Conservation (phyloP, 148 eudicot species). For the Nepenthes gracilis region DNA sequence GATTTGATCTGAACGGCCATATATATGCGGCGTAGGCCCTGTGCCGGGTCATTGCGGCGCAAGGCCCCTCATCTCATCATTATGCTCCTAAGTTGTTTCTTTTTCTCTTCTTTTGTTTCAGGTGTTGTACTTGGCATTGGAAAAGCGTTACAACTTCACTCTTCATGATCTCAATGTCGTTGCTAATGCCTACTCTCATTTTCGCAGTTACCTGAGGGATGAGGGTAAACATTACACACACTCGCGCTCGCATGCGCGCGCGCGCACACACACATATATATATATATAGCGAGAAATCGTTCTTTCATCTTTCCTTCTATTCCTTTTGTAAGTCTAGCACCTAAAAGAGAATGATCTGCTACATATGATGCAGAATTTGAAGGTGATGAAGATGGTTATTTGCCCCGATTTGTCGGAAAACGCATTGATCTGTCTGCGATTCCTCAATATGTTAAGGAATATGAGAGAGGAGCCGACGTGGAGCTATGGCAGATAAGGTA, state of each 20-base stretch:
- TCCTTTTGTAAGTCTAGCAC: neutral
- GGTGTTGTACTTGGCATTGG: conserved; percentile 73
- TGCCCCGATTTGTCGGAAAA: conserved; percentile 47
- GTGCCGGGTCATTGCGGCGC: no score
- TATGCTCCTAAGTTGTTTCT: neutral
- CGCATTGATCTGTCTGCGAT: conserved; percentile 47
- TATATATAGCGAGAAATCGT: neutral
- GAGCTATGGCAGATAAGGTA: conserved; percentile 73
- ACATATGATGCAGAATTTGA: conserved; percentile 25
- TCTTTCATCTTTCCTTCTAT: neutral
- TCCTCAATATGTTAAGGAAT: conserved; percentile 67
- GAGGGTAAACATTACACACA: conserved; percentile 14
- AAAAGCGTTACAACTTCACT: conserved; percentile 83
- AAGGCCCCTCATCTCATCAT: no score
- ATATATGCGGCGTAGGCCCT: no score
- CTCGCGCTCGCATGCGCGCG: no score
- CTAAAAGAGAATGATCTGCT: neutral
- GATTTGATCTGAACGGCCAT: no score
- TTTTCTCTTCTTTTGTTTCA: conserved; percentile 12
- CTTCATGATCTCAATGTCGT: conserved; percentile 65
- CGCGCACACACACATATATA: no score
- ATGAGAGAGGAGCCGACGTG: conserved; percentile 65
- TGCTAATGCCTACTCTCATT: conserved; percentile 78
- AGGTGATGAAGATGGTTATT: conserved; percentile 10
- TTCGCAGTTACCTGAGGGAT: conserved; percentile 40